Evolutionary conservation across 2,329 filamentous ascomycete species (phyloP).

Genomic region (Hymenoscyphus albidus): DNA sequence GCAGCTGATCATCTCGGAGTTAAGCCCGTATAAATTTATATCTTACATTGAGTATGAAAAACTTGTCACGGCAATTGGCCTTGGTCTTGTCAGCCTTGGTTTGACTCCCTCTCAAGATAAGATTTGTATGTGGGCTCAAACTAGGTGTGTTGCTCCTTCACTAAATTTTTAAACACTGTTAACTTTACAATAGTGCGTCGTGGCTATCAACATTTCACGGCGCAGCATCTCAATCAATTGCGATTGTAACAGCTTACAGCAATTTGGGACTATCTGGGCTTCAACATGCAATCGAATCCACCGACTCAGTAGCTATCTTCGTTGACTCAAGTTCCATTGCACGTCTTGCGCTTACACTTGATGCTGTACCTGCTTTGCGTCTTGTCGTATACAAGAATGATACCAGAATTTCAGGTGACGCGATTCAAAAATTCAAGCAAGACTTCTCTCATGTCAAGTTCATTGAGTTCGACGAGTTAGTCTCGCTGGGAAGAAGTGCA

Average conservation of each 20-base stretch:
- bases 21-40: not conserved
- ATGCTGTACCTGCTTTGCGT: not conserved
- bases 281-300: constrained; percentile 79
- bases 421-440: constrained; percentile 50
- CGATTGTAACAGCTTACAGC: constrained; percentile 92
- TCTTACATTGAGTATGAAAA: not conserved
- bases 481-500: constrained; percentile 51
- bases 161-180: not conserved
- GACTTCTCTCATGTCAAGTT: constrained; percentile 45
- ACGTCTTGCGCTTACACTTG: constrained; percentile 38
- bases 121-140: constrained; percentile 7
- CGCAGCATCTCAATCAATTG: constrained; percentile 74
- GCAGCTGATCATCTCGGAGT: not conserved
- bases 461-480: constrained; percentile 49
- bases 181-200: constrained; percentile 1
- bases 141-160: not conserved
- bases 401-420: constrained; percentile 44
- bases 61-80: not conserved
- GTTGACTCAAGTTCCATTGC: constrained; percentile 73
- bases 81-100: not conserved
- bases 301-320: constrained; percentile 76
- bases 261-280: constrained; percentile 82
- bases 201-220: constrained; percentile 8
- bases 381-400: constrained; percentile 50
- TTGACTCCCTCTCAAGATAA: not conserved